These are phyloP conservation scores for Groenewaldozyma sp. DNA, from an alignment of 1,139 yeast species.

Conservation along the genomic window DNA sequence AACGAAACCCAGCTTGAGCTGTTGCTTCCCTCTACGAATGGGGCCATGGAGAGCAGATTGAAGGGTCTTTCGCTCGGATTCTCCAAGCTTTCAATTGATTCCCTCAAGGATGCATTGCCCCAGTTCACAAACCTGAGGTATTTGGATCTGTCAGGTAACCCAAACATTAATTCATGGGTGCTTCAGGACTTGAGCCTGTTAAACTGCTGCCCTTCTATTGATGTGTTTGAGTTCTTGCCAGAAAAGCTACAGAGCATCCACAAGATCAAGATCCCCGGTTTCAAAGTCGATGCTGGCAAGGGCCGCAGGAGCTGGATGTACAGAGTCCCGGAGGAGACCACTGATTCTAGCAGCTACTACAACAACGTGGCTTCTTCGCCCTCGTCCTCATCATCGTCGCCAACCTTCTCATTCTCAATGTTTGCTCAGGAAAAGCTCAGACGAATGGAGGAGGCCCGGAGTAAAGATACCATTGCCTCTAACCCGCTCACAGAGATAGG, in stretches of 20 bases:
- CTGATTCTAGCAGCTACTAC: slow-evolving; percentile 6
- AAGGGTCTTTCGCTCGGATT: slow-evolving; percentile 58
- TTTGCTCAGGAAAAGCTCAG: slow-evolving; percentile 18
- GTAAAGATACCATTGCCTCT: slow-evolving; percentile 2
- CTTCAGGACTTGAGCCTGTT: slow-evolving; percentile 42
- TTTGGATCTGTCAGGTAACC: slow-evolving; percentile 46
- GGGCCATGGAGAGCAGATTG: slow-evolving; percentile 43
- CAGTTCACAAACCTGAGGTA: slow-evolving; percentile 29
- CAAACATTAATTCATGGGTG: slow-evolving; percentile 38
- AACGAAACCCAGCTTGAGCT: slow-evolving; percentile 40
- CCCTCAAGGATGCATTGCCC: slow-evolving; percentile 42
- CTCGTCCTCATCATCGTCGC: slow-evolving; percentile 9
- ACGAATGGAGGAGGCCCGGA: neutral
- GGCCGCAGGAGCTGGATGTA: slow-evolving; percentile 73
- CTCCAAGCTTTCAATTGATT: slow-evolving; percentile 42
- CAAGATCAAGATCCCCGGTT: slow-evolving; percentile 24
- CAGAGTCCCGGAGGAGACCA: slow-evolving; percentile 11
- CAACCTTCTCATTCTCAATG: slow-evolving; percentile 22
- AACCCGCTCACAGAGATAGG: slow-evolving; percentile 8
- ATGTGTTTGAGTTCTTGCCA: slow-evolving; percentile 32
- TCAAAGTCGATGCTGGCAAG: slow-evolving; percentile 46
- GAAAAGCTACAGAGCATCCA: slow-evolving; percentile 25
- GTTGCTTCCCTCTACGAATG: slow-evolving; percentile 24
- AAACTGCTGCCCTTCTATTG: slow-evolving; percentile 30
- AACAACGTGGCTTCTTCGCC: slow-evolving; percentile 6